Evolutionary conservation across 805 yeast species (phyloP).

Genomic region (Isabelozyma gotoi): DNA sequence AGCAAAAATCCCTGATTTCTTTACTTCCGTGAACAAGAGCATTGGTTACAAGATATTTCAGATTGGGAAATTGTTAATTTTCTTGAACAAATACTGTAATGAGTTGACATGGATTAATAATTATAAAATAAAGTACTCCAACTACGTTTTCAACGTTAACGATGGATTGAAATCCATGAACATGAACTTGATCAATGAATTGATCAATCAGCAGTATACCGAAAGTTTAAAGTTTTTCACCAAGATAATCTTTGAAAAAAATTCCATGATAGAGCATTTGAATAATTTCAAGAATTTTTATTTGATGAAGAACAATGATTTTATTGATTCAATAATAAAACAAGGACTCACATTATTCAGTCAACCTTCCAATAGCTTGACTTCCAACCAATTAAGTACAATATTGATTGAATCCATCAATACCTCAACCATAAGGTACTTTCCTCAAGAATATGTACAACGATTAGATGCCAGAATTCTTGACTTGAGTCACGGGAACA

Average conservation of each 20-base stretch:
- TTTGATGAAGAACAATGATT: constrained; percentile 77
- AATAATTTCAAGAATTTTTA: constrained; percentile 62
- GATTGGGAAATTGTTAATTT: constrained; percentile 71
- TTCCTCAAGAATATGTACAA: constrained; percentile 38
- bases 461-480: constrained; percentile 81
- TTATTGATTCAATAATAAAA: constrained; percentile 62
- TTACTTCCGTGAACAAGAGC: constrained; percentile 26
- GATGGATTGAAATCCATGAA: constrained; percentile 33
- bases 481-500: constrained; percentile 61
- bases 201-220: constrained; percentile 42
- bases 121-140: constrained; percentile 34
- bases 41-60: constrained; percentile 51
- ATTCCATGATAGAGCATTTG: constrained; percentile 53
- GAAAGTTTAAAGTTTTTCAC: constrained; percentile 57
- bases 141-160: constrained; percentile 26
- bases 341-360: constrained; percentile 54
- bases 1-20: constrained; percentile 45
- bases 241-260: constrained; percentile 47
- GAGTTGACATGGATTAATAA: constrained; percentile 65
- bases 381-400: constrained; percentile 65
- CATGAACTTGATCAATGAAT: constrained; percentile 32
- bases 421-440: constrained; percentile 48
- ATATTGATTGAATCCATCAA: constrained; percentile 64
- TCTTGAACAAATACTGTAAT: constrained; percentile 61
- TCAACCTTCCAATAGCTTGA: constrained; percentile 61